These are phyloP conservation scores for Trifolium pratense DNA, from an alignment of 306 rosid genomes.

Conservation along the genomic window DNA sequence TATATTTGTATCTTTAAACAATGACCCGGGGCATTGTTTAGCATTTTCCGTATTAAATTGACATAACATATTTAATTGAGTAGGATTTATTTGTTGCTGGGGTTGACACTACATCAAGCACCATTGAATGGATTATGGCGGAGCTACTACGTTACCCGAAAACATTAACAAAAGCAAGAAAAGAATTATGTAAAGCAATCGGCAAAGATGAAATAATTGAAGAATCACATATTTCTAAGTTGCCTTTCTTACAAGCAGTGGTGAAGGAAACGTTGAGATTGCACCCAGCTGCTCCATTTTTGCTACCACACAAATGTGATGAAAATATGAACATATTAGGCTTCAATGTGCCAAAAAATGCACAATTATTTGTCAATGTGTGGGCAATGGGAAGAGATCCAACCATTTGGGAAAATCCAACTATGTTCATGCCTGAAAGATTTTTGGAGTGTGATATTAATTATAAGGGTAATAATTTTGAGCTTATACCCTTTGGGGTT, in stretches of 20 bases:
- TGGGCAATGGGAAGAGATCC: conserved; percentile 55
- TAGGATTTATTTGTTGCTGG: conserved; percentile 37
- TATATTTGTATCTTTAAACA: too few species aligned
- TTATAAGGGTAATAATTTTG: conserved; percentile 40
- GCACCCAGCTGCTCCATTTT: conserved; percentile 46
- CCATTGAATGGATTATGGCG: conserved; percentile 25
- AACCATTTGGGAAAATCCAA: too few species aligned
- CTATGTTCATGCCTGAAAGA: too few species aligned
- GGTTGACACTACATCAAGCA: conserved; percentile 7
- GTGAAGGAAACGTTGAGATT: conserved; percentile 49
- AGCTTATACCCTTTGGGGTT: conserved; percentile 50
- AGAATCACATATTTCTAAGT: conserved; percentile 34
- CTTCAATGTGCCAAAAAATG: conserved; percentile 37
- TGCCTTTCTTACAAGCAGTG: conserved; percentile 39
- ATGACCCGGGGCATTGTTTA: too few species aligned
- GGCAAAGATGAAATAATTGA: conserved; percentile 13
- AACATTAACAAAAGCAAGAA: conserved; percentile 16
- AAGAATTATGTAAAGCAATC: not conserved
- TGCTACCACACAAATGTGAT: conserved; percentile 37
- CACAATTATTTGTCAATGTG: conserved; percentile 39
- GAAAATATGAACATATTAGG: not conserved
- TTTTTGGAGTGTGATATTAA: conserved; percentile 11
- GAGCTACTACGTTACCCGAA: conserved; percentile 24
- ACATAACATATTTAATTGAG: too few species aligned
- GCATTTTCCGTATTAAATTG: too few species aligned